Evolutionary conservation across 2,329 filamentous ascomycete genomes (phyloP).

Genomic region (Alternaria dauci): DNA sequence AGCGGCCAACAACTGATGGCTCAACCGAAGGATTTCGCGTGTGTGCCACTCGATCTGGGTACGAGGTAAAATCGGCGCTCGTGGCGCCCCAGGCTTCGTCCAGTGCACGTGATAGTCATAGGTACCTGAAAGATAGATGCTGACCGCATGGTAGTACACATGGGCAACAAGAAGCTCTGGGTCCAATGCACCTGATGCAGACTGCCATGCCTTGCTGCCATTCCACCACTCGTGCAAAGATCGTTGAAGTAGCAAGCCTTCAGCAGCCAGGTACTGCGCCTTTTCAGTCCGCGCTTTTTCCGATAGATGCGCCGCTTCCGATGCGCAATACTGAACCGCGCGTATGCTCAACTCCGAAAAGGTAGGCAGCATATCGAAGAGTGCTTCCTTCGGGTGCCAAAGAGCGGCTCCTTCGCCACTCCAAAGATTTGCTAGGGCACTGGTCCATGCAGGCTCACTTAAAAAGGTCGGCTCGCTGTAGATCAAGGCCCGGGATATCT

Average conservation of each 20-base stretch:
- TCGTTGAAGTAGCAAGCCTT: constrained; percentile 29
- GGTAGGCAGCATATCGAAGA: constrained; percentile 37
- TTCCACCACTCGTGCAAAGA: constrained; percentile 28
- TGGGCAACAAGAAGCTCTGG: constrained; percentile 25
- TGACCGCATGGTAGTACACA: constrained; percentile 36
- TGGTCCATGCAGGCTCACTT: constrained; percentile 26
- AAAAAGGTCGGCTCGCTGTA: constrained; percentile 37
- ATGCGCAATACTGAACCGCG: constrained; percentile 14
- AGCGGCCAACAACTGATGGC: constrained; percentile 22
- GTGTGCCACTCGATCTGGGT: constrained; percentile 27
- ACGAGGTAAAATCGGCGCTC: constrained; percentile 27
- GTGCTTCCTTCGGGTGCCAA: constrained; percentile 38
- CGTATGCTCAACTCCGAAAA: constrained; percentile 34
- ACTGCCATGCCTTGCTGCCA: constrained; percentile 21
- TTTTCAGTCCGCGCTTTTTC: not conserved
- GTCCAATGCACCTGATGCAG: constrained; percentile 6
- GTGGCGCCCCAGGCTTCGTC: constrained; percentile 8
- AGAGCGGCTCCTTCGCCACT: constrained; percentile 9
- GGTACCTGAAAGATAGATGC: constrained; percentile 40
- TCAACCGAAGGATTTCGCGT: constrained; percentile 28
- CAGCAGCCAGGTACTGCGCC: constrained; percentile 21
- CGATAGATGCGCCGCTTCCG: not conserved
- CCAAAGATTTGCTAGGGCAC: constrained; percentile 31
- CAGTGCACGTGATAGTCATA: constrained; percentile 38
- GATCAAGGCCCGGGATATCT: constrained; percentile 38